Evolutionary conservation across 805 yeast species (phyloP).

Genomic region (Saturnispora kantuleensis): DNA sequence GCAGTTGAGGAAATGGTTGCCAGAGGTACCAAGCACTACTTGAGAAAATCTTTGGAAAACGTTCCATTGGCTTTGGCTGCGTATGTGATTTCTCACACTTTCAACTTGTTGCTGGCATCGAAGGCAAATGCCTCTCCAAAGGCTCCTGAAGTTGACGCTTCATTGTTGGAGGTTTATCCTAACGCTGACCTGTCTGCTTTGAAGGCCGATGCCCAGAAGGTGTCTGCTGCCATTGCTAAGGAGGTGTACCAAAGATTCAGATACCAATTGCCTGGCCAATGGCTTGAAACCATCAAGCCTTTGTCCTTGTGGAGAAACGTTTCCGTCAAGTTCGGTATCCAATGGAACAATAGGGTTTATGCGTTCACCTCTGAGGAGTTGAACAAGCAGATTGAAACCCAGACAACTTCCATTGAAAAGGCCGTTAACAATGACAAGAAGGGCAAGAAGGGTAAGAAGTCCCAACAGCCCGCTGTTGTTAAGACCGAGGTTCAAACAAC

Average conservation of each 20-base stretch:
- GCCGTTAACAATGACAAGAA: conserved; percentile 15
- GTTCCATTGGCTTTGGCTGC: conserved; percentile 51
- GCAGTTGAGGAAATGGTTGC: conserved; percentile 63
- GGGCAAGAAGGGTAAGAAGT: conserved; percentile 24
- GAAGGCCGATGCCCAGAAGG: conserved; percentile 31
- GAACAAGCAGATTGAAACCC: conserved; percentile 21
- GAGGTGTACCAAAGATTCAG: conserved; percentile 61
- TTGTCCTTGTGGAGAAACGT: conserved; percentile 53
- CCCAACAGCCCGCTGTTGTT: conserved; percentile 9
- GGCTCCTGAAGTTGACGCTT: conserved; percentile 35
- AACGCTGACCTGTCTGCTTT: conserved; percentile 35
- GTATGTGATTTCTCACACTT: conserved; percentile 55
- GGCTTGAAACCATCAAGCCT: conserved; percentile 33
- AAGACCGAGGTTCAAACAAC: conserved; percentile 18
- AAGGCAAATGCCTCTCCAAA: conserved; percentile 31
- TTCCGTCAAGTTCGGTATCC: conserved; percentile 75
- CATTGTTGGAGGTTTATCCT: conserved; percentile 32
- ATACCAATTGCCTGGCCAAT: conserved; percentile 39
- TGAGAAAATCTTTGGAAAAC: conserved; percentile 37
- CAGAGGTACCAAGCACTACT: conserved; percentile 67
- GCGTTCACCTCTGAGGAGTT: conserved; percentile 36
- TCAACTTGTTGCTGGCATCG: conserved; percentile 58
- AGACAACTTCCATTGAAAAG: conserved; percentile 20
- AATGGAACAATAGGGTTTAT: conserved; percentile 54
- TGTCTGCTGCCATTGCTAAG: conserved; percentile 34